These are phyloP conservation scores for Brassica cretica DNA, from an alignment of 345 rosid genomes.

Conservation along the genomic window DNA sequence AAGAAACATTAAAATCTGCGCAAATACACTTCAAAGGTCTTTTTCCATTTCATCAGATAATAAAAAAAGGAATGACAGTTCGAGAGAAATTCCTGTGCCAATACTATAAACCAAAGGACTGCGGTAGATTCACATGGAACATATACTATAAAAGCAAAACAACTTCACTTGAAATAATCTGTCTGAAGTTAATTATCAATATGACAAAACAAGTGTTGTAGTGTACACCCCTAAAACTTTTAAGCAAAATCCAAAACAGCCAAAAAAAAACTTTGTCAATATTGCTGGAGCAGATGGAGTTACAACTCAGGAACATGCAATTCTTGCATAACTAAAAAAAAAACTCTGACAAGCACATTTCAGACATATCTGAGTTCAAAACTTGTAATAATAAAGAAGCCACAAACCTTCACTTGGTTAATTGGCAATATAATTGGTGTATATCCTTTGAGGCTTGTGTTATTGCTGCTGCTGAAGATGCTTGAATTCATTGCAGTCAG, in stretches of 20 bases:
- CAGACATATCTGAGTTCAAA: conserved; percentile 29
- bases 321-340: conserved; percentile 25
- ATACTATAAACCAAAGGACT: background rate
- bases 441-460: conserved; percentile 11
- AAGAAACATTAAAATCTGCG: conserved; percentile 18
- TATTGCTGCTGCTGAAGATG: conserved; percentile 38
- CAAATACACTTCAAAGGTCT: conserved; percentile 6
- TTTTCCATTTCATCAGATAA: conserved; percentile 7
- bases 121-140: conserved; percentile 9
- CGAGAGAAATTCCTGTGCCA: background rate
- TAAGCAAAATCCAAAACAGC: conserved; percentile 39
- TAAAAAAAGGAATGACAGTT: conserved; percentile 10
- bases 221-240: conserved; percentile 39
- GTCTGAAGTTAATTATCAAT: conserved; percentile 30
- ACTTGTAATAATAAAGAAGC: conserved; percentile 28
- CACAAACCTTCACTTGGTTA: conserved; percentile 37
- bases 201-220: conserved; percentile 30
- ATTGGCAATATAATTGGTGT: conserved; percentile 15
- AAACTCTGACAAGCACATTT: conserved; percentile 5
- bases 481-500: conserved; percentile 62
- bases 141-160: conserved; percentile 12
- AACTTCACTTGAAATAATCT: conserved; percentile 22
- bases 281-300: conserved; percentile 32
- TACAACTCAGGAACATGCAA: conserved; percentile 22
- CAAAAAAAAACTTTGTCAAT: conserved; percentile 26